Base-by-base conservation (phyloP, 139 green algal genomes). In the Pseudopediastrum boryanum region DNA sequence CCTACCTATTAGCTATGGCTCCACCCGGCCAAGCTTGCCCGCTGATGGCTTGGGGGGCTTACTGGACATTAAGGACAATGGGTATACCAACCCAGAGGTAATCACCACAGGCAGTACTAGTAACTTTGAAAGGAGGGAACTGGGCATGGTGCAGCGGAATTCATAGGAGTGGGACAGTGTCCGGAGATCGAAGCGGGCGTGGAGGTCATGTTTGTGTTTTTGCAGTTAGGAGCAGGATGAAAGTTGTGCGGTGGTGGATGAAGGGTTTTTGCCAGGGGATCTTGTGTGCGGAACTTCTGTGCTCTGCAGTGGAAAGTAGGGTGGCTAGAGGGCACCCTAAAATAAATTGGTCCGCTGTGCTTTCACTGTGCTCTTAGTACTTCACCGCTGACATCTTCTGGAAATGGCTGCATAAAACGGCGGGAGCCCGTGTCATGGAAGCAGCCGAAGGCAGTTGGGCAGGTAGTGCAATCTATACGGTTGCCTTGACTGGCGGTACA, bases 31-130 rank as follows among this genome's bases (percentile, higher is more conserved):
- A 73, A 35, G 61, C 35, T 1, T 80, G 74, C 61, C 74, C 74
- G 31, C 61, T 80, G 36, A 41, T 51, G 41, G 59, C 61, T 10
- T 80, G 74, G 74, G 27, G 19, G 5, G 74, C 74, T 3, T 73
- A 80, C 25, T 80, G 74, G 74, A 72, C 62, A 25, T 35, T 80
- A 41, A 43, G 61, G 10, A 67, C 74, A 5, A 44, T 74, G 29
- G 74, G 61, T 31, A 65, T 80, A n/a, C 59, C 74, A 4, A 61
- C 43, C 6, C 41, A 38, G 42, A 79, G 72, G 72, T 79, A 5
- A 43, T 41, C 43, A 74, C 39, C 33, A 35, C 13, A 74, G 6
- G 65, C 65, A 21, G 13, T 75, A 27, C 16, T 8, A n/a, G 43
- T 35, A 62, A n/a, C 31, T 27, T 4, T 42, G 19, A 12, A 27